Evolutionary conservation across 2,329 filamentous ascomycete genomes (phyloP), one percentile per base, ranked within the genome.

Genomic region (Lachnellula hyalina): DNA sequence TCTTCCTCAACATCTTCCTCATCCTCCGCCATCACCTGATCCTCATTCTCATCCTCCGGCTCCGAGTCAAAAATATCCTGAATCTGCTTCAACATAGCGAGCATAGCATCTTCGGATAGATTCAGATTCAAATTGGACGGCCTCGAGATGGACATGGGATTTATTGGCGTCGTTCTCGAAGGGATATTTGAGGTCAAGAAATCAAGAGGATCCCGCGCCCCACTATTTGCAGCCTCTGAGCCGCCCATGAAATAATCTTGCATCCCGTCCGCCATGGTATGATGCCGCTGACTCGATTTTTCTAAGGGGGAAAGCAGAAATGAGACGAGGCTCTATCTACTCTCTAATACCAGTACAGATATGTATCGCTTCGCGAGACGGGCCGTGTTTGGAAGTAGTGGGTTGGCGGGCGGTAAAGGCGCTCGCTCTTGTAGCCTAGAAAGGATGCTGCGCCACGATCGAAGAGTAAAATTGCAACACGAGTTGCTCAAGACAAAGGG

Each of bases 1-100:
- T 55, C 59, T 32, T 51, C 51, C n/a, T 63, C 59, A 21, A 51
- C 58, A 14, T 61, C 61, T 19, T 54, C 59, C 25, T 62, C 62
- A 34, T 60, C 56, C 12, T 60, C 47, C 5, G 44, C 53, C 45
- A 61, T 58, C 48, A 44, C 49, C 8, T 61, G 54, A 47, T 55
- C 53, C 45, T 52, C 38, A 45, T 25, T 21, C 23, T 59, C 51
- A 45, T 25, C 25, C 19, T 58, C 51, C 40, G 61, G 61, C 28
- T 63, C 59, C 17, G 58, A 45, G 32, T 59, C 47, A 52, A 65
- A 61, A 25, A 65, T 58, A 11, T 56, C 51, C 21, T 54, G 36
- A 49, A 66, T 59, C 17, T 47, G 59, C 46, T 51, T 47, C 38
- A 56, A 52, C 53, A 66, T 59, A 17, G 47, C 48, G 23, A 19